Base-by-base conservation (phyloP, 768 basidiomycete genomes). In the Omphalotus guepiniiformis region DNA sequence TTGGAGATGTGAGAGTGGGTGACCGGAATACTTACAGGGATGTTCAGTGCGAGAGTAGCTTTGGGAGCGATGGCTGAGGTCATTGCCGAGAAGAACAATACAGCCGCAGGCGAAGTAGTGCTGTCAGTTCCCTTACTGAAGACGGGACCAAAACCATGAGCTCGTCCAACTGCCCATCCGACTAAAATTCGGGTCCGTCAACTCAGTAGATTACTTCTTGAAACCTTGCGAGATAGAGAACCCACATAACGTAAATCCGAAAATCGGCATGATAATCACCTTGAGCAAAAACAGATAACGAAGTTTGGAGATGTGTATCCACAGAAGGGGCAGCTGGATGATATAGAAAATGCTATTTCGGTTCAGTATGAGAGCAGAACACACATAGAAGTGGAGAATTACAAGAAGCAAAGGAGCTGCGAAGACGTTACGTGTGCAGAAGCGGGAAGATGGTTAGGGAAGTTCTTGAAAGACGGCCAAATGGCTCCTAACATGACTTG, bases 381-480 rank as follows among this genome's bases (percentile, higher is more conserved):
- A 23, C 30, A 34, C n/a, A 27, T 4, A 1, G 2, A 23, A 37
- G 18, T 13, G 1, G 16, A 8, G 25, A 9, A 48, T 49, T 18
- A 52, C 51, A 54, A 52, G 39, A 43, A 47, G 25, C 38, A 52
- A 28, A 40, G 35, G 48, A 54, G 50, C 62, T 74, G 73, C 36
- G 70, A 61, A 7, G 71, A 76, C 2, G 78, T 79, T 47, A 79
- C 79, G 49, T 71, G 67, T 13, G 76, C 67, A 6, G 53, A 61
- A 1, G 60, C 56, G 19, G 79, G 62, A 5, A 82, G 62, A 41
- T 64, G 65, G 57, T 83, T 83, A 3, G 72, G 72, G 32, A 83
- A 50, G 42, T 62, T 65, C 46, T 51, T 51, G 45, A 58, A 58
- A 2, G 47, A 52, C 18, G 56, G 56, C 30, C 43, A 55, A 30